Percentiles rank a stretch among this genome's conserved stretches.
Conservation (phyloP, 2,329 filamentous ascomycete genomes). For the Ceratocystis harringtonii region DNA sequence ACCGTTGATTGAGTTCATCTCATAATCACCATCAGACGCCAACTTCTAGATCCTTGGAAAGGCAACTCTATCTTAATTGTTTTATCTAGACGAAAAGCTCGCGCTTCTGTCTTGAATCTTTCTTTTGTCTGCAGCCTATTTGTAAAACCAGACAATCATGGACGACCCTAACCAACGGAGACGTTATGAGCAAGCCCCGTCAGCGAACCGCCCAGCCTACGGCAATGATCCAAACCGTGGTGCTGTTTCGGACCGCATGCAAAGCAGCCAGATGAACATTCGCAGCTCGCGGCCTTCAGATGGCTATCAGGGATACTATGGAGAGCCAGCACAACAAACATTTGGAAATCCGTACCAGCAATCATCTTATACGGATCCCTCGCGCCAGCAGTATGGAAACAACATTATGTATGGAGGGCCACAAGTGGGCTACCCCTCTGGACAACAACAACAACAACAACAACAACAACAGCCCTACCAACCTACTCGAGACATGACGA, state of each 20-base stretch:
- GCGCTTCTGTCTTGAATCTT: not conserved
- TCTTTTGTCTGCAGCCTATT: not conserved
- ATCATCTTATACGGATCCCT: conserved; percentile 2
- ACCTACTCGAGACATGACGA: not conserved
- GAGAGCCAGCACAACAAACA: not conserved
- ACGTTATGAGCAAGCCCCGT: conserved; percentile 7
- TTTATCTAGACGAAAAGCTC: not conserved
- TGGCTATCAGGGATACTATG: conserved; percentile 1
- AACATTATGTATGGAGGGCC: conserved; percentile 3
- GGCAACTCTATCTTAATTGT: not conserved
- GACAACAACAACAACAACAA: conserved; percentile 2
- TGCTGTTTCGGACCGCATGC: conserved; percentile 3
- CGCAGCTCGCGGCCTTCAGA: conserved; percentile 2
- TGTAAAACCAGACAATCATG: not conserved
- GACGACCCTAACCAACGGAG: conserved; percentile 7
- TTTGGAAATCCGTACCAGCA: conserved; percentile 6
- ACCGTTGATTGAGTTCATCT: not conserved
- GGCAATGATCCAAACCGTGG: not conserved
- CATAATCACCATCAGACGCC: not conserved
- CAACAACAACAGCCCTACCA: conserved; percentile 5
- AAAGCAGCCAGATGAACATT: not conserved
- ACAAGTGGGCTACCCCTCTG: not conserved
- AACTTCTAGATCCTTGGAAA: not conserved
- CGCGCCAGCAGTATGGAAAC: not conserved
- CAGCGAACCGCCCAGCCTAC: not conserved